Percentiles rank a stretch among this genome's conserved stretches.
phyloP scores from a whole-genome alignment of 345 rosid species.

The Linum tenue region DNA sequence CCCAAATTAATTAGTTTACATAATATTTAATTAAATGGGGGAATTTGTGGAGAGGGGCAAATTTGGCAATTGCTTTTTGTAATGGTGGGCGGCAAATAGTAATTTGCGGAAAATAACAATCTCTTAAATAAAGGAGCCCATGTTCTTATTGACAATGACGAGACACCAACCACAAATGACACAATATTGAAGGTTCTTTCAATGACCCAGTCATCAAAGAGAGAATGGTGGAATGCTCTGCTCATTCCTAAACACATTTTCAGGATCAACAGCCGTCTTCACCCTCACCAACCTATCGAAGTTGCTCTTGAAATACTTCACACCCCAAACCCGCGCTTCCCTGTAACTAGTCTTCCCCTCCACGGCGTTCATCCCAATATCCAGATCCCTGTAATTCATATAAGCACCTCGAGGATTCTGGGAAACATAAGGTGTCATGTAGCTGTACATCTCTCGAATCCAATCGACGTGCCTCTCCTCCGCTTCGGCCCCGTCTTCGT shows the following conservation, averaged over 20 bases:
- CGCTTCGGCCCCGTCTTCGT: constrained; percentile 5
- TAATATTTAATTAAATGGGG: too few relatives aligned
- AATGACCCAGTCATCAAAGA: too few relatives aligned
- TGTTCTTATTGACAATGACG: too few relatives aligned
- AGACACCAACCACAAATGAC: too few relatives aligned
- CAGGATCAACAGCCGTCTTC: constrained; percentile 19
- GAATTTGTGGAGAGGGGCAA: too few relatives aligned
- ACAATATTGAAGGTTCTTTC: too few relatives aligned
- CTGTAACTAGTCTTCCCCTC: neutral
- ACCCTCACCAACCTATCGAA: constrained; percentile 15
- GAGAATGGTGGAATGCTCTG: constrained; percentile 13
- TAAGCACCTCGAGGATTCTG: constrained; percentile 11
- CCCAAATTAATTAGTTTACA: too few relatives aligned
- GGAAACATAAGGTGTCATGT: constrained; percentile 13
- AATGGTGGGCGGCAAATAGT: too few relatives aligned
- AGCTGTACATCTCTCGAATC: neutral
- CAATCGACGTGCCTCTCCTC: neutral
- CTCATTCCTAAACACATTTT: constrained; percentile 18
- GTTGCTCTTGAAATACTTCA: constrained; percentile 13
- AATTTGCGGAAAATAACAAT: too few relatives aligned
- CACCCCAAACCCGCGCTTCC: constrained; percentile 17
- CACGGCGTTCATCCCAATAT: constrained; percentile 5
- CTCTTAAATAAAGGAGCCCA: too few relatives aligned
- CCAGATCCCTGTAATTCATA: constrained; percentile 10
- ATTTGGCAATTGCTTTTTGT: too few relatives aligned